A percentile compares a stretch with the other conserved stretches of the same genome.
Conservation (phyloP, 208 protist species). For the Zelonia costaricensis region DNA sequence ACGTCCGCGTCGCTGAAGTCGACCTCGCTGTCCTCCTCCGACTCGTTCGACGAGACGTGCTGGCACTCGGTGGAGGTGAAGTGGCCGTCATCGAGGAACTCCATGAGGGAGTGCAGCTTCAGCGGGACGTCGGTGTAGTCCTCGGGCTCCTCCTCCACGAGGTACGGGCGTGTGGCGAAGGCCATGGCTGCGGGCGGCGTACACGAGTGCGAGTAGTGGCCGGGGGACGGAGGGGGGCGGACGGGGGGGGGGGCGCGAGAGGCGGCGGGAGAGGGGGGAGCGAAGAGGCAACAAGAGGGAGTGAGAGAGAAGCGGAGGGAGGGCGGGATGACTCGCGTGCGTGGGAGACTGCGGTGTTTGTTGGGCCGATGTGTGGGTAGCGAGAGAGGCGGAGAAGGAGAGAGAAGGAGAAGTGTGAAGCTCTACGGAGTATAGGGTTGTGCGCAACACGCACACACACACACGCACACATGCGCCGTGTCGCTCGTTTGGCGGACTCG, state of each 20-base stretch:
- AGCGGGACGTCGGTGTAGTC: slow-evolving; percentile 19
- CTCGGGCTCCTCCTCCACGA: slow-evolving; percentile 17
- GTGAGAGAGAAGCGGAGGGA: background rate
- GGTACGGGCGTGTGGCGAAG: slow-evolving; percentile 10
- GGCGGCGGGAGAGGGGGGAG: background rate
- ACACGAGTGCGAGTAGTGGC: background rate
- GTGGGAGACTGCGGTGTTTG: background rate
- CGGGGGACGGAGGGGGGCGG: background rate
- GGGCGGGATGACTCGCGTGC: background rate
- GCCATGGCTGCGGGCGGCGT: background rate
- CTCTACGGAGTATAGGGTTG: no score
- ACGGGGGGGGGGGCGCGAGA: background rate
- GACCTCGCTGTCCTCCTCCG: slow-evolving; percentile 7
- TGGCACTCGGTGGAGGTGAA: slow-evolving; percentile 12
- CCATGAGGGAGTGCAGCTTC: slow-evolving; percentile 25
- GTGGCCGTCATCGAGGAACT: slow-evolving; percentile 13
- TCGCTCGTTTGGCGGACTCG: no score
- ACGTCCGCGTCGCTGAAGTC: background rate
- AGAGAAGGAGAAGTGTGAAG: slow-evolving; percentile 6
- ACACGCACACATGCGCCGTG: no score
- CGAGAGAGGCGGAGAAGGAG: background rate
- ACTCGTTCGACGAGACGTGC: slow-evolving; percentile 19
- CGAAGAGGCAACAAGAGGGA: background rate
- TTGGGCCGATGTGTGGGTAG: slow-evolving; percentile 10
- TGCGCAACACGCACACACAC: no score